Percentiles rank a stretch among this genome's conserved stretches.
Conservation (phyloP, 2,329 filamentous ascomycete species). For the Nemania sp. region DNA sequence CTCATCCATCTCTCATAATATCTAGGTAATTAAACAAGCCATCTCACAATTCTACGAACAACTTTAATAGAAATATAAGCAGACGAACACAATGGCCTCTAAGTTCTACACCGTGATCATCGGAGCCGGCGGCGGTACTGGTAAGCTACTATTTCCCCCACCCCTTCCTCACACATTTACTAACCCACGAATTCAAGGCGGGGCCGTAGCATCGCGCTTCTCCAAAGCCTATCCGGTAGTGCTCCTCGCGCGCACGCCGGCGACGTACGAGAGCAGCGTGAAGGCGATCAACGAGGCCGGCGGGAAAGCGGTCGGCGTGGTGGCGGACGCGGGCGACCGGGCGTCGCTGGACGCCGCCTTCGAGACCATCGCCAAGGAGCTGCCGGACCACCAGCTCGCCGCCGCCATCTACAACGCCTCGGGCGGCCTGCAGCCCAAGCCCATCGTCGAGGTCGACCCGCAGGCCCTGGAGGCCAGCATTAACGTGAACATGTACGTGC, state of each 20-base stretch:
- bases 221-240: constrained; percentile 70
- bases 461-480: constrained; percentile 53
- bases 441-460: constrained; percentile 58
- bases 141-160: constrained; percentile 5
- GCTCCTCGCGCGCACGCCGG: constrained; percentile 68
- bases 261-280: constrained; percentile 66
- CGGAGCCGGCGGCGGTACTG: constrained; percentile 25
- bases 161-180: background rate
- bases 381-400: constrained; percentile 57
- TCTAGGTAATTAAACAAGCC: constrained; percentile 15
- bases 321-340: constrained; percentile 61
- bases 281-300: constrained; percentile 68
- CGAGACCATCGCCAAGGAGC: constrained; percentile 60
- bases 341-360: constrained; percentile 55
- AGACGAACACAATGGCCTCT: constrained; percentile 18
- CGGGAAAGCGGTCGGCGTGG: constrained; percentile 71
- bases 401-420: constrained; percentile 75
- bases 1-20: too few relatives aligned
- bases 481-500: constrained; percentile 49
- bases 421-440: constrained; percentile 51
- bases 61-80: background rate
- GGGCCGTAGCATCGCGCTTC: constrained; percentile 59
- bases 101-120: constrained; percentile 27
- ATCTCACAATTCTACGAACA: background rate
- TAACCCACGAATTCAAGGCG: constrained; percentile 38